phyloP scores from a whole-genome alignment of 83 land plant genomes.

The Diphasiastrum complanatum region DNA sequence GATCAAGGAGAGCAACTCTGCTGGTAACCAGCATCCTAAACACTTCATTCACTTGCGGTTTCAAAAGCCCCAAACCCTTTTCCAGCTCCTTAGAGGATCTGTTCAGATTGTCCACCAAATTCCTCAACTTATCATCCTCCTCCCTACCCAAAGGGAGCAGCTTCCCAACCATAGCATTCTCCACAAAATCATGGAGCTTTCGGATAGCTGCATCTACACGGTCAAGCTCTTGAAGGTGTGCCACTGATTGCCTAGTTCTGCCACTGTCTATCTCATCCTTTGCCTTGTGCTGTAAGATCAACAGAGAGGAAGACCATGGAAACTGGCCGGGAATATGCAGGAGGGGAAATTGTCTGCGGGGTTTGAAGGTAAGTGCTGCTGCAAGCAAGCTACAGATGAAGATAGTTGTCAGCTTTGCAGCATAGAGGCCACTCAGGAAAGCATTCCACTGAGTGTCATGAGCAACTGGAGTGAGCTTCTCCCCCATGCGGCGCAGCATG shows the following conservation, averaged over 20 bases:
- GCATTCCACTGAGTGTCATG: slow-evolving; percentile 47
- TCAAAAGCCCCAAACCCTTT: too few species aligned
- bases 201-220: slow-evolving; percentile 10
- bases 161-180: too few species aligned
- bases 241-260: slow-evolving; percentile 6
- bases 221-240: slow-evolving; percentile 16
- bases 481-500: slow-evolving; percentile 35
- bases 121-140: too few species aligned
- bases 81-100: too few species aligned
- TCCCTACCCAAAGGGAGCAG: too few species aligned
- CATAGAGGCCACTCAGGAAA: slow-evolving; percentile 56
- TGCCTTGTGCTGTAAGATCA: slow-evolving; percentile 11
- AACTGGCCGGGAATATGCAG: slow-evolving; percentile 5
- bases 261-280: slow-evolving; percentile 20
- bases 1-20: too few species aligned
- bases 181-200: slow-evolving; percentile 3
- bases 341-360: slow-evolving; percentile 1
- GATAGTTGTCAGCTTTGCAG: slow-evolving; percentile 44
- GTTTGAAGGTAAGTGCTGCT: slow-evolving; percentile 36
- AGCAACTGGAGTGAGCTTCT: slow-evolving; percentile 27
- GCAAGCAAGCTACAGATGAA: slow-evolving; percentile 47
- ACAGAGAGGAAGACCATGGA: slow-evolving; percentile 11
- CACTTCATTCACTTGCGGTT: too few species aligned
- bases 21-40: too few species aligned
- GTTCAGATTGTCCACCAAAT: too few species aligned